phyloP scores from a whole-genome alignment of 306 rosid genomes.

The Vigna hirtella region DNA sequence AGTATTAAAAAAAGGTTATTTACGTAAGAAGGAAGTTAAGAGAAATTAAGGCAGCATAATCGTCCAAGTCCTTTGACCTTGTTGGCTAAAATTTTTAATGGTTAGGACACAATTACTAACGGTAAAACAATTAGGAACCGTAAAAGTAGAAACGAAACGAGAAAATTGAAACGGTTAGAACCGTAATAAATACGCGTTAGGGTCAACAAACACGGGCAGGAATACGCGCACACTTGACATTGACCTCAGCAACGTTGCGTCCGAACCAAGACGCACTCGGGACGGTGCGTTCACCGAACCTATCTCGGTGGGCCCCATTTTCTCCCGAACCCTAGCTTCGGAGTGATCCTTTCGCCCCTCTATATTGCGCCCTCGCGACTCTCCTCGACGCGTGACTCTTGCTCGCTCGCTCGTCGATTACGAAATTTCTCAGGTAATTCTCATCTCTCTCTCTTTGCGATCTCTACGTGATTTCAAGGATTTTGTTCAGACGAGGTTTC shows the following conservation, averaged over 20 bases:
- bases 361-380: conserved; percentile 36
- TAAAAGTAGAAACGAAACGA: conserved; percentile 18
- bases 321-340: conserved; percentile 51
- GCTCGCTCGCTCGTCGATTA: conserved; percentile 4
- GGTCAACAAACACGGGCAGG: conserved; percentile 39
- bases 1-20: neutral
- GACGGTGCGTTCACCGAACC: conserved; percentile 47
- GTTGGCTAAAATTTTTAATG: conserved; percentile 17
- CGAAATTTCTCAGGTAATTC: conserved; percentile 44
- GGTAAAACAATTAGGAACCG: conserved; percentile 39
- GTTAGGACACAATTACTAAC: neutral
- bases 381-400: conserved; percentile 24
- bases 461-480: neutral
- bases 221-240: conserved; percentile 43
- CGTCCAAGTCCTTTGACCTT: neutral
- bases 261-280: conserved; percentile 56
- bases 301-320: conserved; percentile 41
- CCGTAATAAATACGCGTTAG: conserved; percentile 8
- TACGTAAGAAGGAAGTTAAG: neutral
- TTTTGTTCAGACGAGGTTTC: neutral
- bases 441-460: neutral
- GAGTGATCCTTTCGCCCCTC: conserved; percentile 24
- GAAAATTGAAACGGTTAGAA: conserved; percentile 1
- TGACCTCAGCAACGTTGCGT: conserved; percentile 48
- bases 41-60: neutral